These are phyloP conservation scores for Avicennia marina DNA, from an alignment of 257 asterid genomes.

Conservation along the genomic window DNA sequence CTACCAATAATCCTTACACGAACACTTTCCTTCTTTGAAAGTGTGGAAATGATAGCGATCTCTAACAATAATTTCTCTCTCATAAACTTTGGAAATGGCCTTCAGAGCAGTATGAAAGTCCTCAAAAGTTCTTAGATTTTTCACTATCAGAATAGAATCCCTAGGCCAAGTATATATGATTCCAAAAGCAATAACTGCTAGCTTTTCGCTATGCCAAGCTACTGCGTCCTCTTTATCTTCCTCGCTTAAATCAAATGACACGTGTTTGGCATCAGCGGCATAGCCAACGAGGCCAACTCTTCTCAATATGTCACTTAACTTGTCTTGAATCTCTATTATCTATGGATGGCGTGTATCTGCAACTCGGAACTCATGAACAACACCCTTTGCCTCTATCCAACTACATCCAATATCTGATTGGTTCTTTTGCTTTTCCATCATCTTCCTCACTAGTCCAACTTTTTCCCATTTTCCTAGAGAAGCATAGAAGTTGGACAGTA, in stretches of 20 bases:
- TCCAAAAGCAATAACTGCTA: constrained; percentile 58
- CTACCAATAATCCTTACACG: constrained; percentile 64
- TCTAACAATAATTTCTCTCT: constrained; percentile 49
- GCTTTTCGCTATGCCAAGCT: constrained; percentile 67
- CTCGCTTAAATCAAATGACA: constrained; percentile 53
- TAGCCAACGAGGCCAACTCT: constrained; percentile 41
- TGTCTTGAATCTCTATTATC: constrained; percentile 40
- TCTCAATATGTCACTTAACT: constrained; percentile 39
- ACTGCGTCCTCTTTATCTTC: constrained; percentile 65
- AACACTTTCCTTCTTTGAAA: constrained; percentile 48
- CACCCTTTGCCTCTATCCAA: constrained; percentile 61
- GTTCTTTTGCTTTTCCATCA: constrained; percentile 35
- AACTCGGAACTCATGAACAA: constrained; percentile 60
- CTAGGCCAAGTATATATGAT: constrained; percentile 34
- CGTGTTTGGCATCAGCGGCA: constrained; percentile 39
- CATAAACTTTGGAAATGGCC: constrained; percentile 53
- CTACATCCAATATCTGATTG: constrained; percentile 55
- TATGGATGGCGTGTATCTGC: constrained; percentile 53
- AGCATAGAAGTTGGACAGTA: constrained; percentile 74
- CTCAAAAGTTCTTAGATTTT: constrained; percentile 57
- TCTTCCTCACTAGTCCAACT: constrained; percentile 37
- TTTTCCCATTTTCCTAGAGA: constrained; percentile 75
- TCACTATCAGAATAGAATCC: constrained; percentile 38
- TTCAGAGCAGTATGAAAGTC: constrained; percentile 57
- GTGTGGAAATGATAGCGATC: constrained; percentile 55